A percentile compares a stretch with the other conserved stretches of the same genome.
These are phyloP conservation scores for Galerina sulciceps DNA, from an alignment of 768 basidiomycete species.

Conservation along the genomic window DNA sequence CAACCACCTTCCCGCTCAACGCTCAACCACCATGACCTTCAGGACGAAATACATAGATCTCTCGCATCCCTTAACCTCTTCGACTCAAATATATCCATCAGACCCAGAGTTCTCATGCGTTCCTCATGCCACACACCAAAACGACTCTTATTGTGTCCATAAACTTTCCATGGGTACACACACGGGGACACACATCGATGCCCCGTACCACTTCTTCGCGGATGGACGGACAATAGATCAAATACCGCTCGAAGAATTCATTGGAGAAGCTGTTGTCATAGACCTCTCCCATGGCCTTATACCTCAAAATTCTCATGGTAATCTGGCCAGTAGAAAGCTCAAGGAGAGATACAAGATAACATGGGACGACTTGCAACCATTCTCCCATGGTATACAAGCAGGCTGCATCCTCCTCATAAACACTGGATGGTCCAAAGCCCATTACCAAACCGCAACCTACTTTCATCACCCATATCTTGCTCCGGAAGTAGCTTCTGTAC, in stretches of 20 bases:
- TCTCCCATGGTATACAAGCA: constrained; percentile 38
- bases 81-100: constrained; percentile 56
- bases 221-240: constrained; percentile 62
- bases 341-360: constrained; percentile 48
- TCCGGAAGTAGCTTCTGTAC: constrained; percentile 50
- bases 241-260: constrained; percentile 53
- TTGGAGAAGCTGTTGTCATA: constrained; percentile 59
- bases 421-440: constrained; percentile 71
- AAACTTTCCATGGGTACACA: constrained; percentile 65
- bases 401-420: constrained; percentile 54
- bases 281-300: constrained; percentile 46
- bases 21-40: constrained; percentile 1
- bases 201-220: constrained; percentile 72
- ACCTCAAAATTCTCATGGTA: neutral
- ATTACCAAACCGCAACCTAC: constrained; percentile 52
- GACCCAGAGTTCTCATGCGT: constrained; percentile 52
- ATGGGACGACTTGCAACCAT: constrained; percentile 53
- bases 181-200: constrained; percentile 81
- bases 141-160: constrained; percentile 56
- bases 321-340: neutral
- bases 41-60: constrained; percentile 48
- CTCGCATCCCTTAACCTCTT: constrained; percentile 49
- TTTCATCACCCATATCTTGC: constrained; percentile 69
- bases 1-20: neutral
- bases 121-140: constrained; percentile 40